A percentile compares a stretch with the other conserved stretches of the same genome.
Conservation (phyloP, 768 basidiomycete species). For the Fomitopsis serialis region DNA sequence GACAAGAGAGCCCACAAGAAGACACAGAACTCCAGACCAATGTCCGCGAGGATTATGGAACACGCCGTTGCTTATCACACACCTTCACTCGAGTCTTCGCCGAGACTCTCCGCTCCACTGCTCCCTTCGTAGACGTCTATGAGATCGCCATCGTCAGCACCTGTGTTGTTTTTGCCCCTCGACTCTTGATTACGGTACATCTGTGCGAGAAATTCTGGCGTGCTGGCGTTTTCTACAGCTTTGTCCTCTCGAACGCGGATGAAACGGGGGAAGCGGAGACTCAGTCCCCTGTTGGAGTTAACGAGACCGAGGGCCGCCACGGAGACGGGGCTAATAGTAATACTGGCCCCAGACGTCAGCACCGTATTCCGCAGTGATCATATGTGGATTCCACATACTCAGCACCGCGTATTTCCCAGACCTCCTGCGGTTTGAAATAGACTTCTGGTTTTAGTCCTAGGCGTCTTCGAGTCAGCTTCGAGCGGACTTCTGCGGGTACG, state of each 20-base stretch:
- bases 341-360: conserved; percentile 32
- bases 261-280: conserved; percentile 86
- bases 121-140: conserved; percentile 43
- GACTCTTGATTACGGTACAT: conserved; percentile 65
- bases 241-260: conserved; percentile 73
- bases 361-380: no score
- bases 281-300: conserved; percentile 59
- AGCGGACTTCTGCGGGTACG: background rate
- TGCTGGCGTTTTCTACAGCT: conserved; percentile 63
- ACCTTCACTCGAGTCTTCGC: background rate
- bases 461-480: background rate
- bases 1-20: no score
- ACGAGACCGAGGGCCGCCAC: conserved; percentile 66
- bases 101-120: conserved; percentile 19
- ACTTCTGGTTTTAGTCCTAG: conserved; percentile 59
- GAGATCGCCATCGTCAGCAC: conserved; percentile 55
- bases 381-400: conserved; percentile 31
- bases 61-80: no score
- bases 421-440: conserved; percentile 67
- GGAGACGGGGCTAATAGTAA: conserved; percentile 84
- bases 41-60: no score
- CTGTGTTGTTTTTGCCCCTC: conserved; percentile 27
- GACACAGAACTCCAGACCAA: no score
- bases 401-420: conserved; percentile 87
- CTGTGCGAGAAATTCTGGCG: conserved; percentile 59